Percentiles rank a stretch among this genome's conserved stretches.
Conservation (phyloP, 1,284 basidiomycete species). For the Tilletia indica region DNA sequence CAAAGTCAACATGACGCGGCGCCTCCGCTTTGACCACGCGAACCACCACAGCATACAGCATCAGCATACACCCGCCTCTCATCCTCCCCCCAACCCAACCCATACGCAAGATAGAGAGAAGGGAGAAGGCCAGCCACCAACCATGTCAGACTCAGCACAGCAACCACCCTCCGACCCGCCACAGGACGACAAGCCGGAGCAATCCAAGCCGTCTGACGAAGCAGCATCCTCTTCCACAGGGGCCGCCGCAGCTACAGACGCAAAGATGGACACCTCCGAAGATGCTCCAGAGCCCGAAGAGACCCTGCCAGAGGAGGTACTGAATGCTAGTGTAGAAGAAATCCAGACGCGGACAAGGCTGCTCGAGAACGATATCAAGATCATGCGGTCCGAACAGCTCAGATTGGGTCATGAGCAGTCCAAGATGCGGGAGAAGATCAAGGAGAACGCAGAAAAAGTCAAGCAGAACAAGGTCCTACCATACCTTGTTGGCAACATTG, state of each 20-base stretch:
- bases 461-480: slow-evolving; percentile 99
- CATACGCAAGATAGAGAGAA: neutral
- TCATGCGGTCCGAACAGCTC: slow-evolving; percentile 68
- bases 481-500: slow-evolving; percentile 93
- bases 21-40: slow-evolving; percentile 6
- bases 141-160: slow-evolving; percentile 15
- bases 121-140: neutral
- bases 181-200: slow-evolving; percentile 14
- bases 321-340: slow-evolving; percentile 47
- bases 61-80: neutral
- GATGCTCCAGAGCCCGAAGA: slow-evolving; percentile 17
- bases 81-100: neutral
- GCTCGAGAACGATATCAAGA: slow-evolving; percentile 54
- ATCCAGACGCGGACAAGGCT: slow-evolving; percentile 52
- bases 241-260: neutral
- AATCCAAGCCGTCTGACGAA: slow-evolving; percentile 2
- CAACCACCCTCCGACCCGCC: slow-evolving; percentile 17
- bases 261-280: slow-evolving; percentile 19
- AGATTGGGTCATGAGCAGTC: slow-evolving; percentile 89
- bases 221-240: neutral
- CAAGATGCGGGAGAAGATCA: slow-evolving; percentile 96
- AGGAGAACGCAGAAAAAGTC: slow-evolving; percentile 96
- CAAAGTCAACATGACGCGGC: neutral
- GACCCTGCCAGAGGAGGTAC: slow-evolving; percentile 45
- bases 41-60: neutral